Percentiles rank a stretch among this genome's conserved stretches.
phyloP scores from a whole-genome alignment of 306 rosid genomes.

The Mimosa bimucronata region DNA sequence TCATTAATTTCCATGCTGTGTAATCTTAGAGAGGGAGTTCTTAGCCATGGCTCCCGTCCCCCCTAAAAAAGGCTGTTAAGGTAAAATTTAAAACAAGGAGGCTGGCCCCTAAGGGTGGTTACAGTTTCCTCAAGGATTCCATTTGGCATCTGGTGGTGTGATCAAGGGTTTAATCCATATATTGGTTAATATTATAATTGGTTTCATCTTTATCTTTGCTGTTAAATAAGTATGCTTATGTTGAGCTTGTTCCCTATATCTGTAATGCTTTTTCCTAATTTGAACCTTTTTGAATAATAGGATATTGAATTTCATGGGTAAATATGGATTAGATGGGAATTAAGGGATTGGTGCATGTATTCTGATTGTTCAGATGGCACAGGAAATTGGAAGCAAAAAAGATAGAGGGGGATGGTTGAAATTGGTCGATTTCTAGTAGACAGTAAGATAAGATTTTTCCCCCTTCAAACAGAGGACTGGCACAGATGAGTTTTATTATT shows the following conservation, averaged over 20 bases:
- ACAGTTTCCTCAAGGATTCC: neutral
- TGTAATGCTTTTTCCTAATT: neutral
- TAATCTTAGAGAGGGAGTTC: neutral
- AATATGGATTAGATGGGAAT: neutral
- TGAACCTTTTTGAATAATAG: neutral
- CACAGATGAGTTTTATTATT: neutral
- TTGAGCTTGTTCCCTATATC: neutral
- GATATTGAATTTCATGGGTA: neutral
- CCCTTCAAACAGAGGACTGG: too few species aligned
- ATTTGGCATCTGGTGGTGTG: neutral
- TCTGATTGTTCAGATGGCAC: neutral
- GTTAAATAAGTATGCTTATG: neutral
- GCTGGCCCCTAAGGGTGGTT: neutral
- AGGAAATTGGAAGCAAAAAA: neutral
- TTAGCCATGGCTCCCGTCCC: too few species aligned
- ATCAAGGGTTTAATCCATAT: neutral
- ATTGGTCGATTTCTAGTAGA: neutral
- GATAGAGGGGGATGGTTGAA: neutral
- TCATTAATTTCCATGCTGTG: conserved; percentile 16
- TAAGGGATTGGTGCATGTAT: neutral
- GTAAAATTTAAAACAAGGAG: neutral
- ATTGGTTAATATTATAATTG: neutral
- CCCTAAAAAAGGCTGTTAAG: neutral
- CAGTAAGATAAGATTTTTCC: neutral
- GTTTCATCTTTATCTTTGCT: neutral